A percentile compares a stretch with the other conserved stretches of the same genome.
Conservation (phyloP, 129 eudicot species). For the Heracleum sosnowskyi region DNA sequence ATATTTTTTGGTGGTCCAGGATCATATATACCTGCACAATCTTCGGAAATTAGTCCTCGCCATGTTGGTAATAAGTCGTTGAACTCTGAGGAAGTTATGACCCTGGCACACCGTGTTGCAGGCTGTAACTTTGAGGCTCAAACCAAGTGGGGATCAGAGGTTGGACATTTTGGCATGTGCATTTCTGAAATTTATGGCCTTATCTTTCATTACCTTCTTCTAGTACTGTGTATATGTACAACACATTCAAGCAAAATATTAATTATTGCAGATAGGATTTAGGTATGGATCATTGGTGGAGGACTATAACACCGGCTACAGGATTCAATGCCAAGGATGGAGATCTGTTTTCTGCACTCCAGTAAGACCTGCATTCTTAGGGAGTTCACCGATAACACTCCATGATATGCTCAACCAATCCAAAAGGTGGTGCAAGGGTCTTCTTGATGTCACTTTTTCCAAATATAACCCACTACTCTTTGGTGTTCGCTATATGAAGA, state of each 20-base stretch:
- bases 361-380: conserved; percentile 43
- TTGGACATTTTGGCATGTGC: neutral
- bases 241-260: neutral
- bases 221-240: neutral
- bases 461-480: conserved; percentile 27
- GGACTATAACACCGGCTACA: conserved; percentile 35
- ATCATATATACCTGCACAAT: neutral
- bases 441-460: conserved; percentile 27
- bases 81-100: conserved; percentile 16
- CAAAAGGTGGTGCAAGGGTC: conserved; percentile 57
- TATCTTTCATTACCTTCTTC: conserved; percentile 17
- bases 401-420: conserved; percentile 33
- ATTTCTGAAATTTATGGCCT: too few relatives aligned
- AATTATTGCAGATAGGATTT: conserved; percentile 41
- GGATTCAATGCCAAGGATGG: conserved; percentile 49
- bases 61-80: conserved; percentile 15
- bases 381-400: conserved; percentile 36
- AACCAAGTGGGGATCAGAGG: conserved; percentile 55
- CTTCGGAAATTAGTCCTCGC: conserved; percentile 9
- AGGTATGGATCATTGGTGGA: conserved; percentile 57
- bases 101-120: conserved; percentile 34
- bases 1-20: conserved; percentile 38
- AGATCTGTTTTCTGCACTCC: conserved; percentile 37
- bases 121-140: conserved; percentile 40
- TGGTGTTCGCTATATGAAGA: conserved; percentile 26